phyloP scores from a whole-genome alignment of 2,329 filamentous ascomycete genomes.

The Bipolaris victoriae region DNA sequence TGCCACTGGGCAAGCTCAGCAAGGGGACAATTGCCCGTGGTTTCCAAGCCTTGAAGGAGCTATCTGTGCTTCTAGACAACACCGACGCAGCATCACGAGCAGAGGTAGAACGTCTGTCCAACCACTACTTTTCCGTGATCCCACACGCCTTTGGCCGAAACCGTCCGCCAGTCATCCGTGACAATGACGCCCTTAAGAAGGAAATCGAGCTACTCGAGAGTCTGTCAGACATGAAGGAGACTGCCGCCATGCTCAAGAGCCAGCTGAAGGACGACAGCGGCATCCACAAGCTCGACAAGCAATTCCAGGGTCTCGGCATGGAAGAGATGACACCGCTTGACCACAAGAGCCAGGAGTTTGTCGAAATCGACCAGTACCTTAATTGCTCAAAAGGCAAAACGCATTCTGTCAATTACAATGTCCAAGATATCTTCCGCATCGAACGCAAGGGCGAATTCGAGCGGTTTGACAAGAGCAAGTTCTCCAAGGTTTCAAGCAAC shows the following conservation, averaged over 20 bases:
- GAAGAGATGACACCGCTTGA: slow-evolving; percentile 77
- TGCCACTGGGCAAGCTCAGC: slow-evolving; percentile 84
- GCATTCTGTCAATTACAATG: slow-evolving; percentile 64
- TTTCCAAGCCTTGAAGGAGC: slow-evolving; percentile 77
- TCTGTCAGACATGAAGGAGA: slow-evolving; percentile 84
- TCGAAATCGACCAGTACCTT: slow-evolving; percentile 70
- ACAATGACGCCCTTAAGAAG: slow-evolving; percentile 65
- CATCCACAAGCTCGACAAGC: slow-evolving; percentile 71
- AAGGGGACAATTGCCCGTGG: slow-evolving; percentile 76
- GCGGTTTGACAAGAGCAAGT: slow-evolving; percentile 67
- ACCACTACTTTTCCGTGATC: slow-evolving; percentile 80
- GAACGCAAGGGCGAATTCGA: slow-evolving; percentile 74
- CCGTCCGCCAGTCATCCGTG: slow-evolving; percentile 71
- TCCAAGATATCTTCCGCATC: slow-evolving; percentile 83
- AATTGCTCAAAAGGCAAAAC: slow-evolving; percentile 69
- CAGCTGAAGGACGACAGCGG: slow-evolving; percentile 56
- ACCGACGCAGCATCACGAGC: slow-evolving; percentile 53
- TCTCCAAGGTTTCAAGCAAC: slow-evolving; percentile 63
- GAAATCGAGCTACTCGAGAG: slow-evolving; percentile 83
- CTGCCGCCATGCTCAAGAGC: slow-evolving; percentile 77
- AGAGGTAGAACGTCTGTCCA: slow-evolving; percentile 70
- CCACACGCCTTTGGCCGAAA: slow-evolving; percentile 80
- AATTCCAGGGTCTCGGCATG: slow-evolving; percentile 73
- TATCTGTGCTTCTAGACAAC: slow-evolving; percentile 70
- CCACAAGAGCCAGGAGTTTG: slow-evolving; percentile 65